A percentile compares a stretch with the other conserved stretches of the same genome.
These are phyloP conservation scores for Pleurotus pulmonarius DNA, from an alignment of 768 basidiomycete species.

Conservation along the genomic window DNA sequence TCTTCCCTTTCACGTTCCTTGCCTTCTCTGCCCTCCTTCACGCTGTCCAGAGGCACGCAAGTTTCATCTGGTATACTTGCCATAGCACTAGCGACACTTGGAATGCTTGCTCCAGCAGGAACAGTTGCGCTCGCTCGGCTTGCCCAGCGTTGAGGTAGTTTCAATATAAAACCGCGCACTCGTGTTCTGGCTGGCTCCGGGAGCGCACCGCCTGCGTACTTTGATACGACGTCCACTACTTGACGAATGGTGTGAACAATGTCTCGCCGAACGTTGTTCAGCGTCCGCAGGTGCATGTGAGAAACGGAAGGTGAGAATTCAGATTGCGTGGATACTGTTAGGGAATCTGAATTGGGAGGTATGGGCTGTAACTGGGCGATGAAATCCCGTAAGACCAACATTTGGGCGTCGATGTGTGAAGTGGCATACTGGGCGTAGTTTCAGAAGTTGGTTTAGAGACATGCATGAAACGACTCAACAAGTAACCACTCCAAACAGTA, in stretches of 20 bases:
- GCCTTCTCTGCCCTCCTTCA: conserved; percentile 16
- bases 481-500: conserved; percentile 89
- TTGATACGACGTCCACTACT: conserved; percentile 83
- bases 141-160: conserved; percentile 82
- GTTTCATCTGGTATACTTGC: background rate
- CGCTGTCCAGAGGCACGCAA: conserved; percentile 1
- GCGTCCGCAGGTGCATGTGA: conserved; percentile 56
- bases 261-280: conserved; percentile 72
- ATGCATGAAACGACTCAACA: conserved; percentile 43
- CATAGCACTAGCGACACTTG: background rate
- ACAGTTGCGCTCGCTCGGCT: conserved; percentile 29
- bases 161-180: conserved; percentile 74
- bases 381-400: conserved; percentile 79
- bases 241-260: conserved; percentile 87
- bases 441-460: conserved; percentile 7
- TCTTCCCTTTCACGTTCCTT: conserved; percentile 20
- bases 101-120: conserved; percentile 2
- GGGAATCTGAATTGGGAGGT: conserved; percentile 22
- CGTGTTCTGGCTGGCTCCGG: conserved; percentile 78
- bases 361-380: conserved; percentile 64
- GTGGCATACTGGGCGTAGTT: conserved; percentile 67
- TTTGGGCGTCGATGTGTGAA: conserved; percentile 82
- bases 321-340: background rate
- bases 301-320: conserved; percentile 11
- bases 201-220: conserved; percentile 81